phyloP scores from a whole-genome alignment of 1,284 basidiomycete species.

The Trametes versicolor region DNA sequence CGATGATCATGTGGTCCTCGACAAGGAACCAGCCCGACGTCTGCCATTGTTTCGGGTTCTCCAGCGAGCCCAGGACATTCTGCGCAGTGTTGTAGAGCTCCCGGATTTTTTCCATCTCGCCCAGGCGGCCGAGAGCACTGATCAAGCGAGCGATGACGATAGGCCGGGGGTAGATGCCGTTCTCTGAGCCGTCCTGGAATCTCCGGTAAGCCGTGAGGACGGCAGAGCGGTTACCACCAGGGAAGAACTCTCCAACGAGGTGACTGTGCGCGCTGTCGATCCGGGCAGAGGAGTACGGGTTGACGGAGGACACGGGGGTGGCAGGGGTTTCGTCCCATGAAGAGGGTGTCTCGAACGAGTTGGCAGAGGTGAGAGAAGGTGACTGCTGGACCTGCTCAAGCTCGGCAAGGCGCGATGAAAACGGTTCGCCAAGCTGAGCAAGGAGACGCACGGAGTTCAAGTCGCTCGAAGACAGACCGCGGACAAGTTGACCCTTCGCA shows the following conservation, averaged over 20 bases:
- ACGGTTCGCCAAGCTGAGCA: conserved; percentile 33
- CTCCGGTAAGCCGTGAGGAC: conserved; percentile 48
- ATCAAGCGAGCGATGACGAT: conserved; percentile 71
- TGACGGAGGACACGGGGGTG: conserved; percentile 24
- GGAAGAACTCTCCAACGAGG: conserved; percentile 54
- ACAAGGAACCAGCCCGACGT: conserved; percentile 77
- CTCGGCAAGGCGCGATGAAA: conserved; percentile 27
- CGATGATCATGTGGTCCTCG: conserved; percentile 91
- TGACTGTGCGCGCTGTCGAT: conserved; percentile 49
- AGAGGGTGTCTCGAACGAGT: conserved; percentile 24
- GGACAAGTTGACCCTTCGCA: conserved; percentile 31
- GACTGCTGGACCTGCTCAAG: conserved; percentile 24
- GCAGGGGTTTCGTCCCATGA: conserved; percentile 30
- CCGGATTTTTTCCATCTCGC: conserved; percentile 69
- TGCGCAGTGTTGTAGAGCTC: conserved; percentile 81
- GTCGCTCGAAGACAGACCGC: conserved; percentile 29
- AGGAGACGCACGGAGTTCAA: conserved; percentile 30
- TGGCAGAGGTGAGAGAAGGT: conserved; percentile 21
- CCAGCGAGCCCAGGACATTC: conserved; percentile 58
- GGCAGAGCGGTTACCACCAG: conserved; percentile 36
- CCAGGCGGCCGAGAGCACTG: conserved; percentile 70
- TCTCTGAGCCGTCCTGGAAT: conserved; percentile 49
- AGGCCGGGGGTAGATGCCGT: conserved; percentile 61
- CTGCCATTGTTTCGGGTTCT: conserved; percentile 59
- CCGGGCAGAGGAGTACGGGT: conserved; percentile 20